Percentiles rank a stretch among this genome's conserved stretches.
Evolutionary conservation across 306 rosid species (phyloP).

Genomic region (Inga leiocalycina): DNA sequence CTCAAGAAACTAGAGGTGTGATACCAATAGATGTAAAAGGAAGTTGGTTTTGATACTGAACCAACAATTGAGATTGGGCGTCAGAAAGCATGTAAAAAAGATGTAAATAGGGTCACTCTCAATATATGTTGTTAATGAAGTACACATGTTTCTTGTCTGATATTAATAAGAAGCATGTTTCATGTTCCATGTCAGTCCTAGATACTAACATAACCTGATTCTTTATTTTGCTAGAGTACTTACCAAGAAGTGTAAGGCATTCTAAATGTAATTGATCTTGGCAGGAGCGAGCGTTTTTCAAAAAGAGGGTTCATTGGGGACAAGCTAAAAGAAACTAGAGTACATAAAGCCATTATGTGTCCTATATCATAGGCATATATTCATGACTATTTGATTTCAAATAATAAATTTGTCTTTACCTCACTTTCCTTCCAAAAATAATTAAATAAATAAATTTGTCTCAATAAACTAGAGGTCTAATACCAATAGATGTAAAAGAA

Average conservation of each 20-base stretch:
- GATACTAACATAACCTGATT: constrained; percentile 17
- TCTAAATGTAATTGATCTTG: constrained; percentile 95
- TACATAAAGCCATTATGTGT: constrained; percentile 37
- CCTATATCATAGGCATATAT: constrained; percentile 2
- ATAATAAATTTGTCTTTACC: constrained; percentile 12
- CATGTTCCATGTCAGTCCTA: background rate
- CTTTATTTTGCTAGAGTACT: constrained; percentile 66
- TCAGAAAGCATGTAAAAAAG: too few species aligned
- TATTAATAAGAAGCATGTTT: background rate
- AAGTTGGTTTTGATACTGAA: too few species aligned
- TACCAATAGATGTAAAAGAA: too few species aligned
- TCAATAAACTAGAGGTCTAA: background rate
- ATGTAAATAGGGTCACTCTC: constrained; percentile 52
- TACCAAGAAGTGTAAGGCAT: constrained; percentile 97
- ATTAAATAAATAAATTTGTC: constrained; percentile 4
- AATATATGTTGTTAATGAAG: constrained; percentile 94
- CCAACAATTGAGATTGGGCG: too few species aligned
- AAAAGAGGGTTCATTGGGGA: constrained; percentile 92
- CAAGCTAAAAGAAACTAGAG: constrained; percentile 92
- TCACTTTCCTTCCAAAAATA: background rate
- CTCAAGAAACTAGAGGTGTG: too few species aligned
- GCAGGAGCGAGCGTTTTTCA: constrained; percentile 95
- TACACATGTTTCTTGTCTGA: constrained; percentile 31
- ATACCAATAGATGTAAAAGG: too few species aligned
- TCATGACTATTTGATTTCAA: constrained; percentile 5